phyloP scores from a whole-genome alignment of 345 rosid genomes.

The Gynandropsis gynandra region DNA sequence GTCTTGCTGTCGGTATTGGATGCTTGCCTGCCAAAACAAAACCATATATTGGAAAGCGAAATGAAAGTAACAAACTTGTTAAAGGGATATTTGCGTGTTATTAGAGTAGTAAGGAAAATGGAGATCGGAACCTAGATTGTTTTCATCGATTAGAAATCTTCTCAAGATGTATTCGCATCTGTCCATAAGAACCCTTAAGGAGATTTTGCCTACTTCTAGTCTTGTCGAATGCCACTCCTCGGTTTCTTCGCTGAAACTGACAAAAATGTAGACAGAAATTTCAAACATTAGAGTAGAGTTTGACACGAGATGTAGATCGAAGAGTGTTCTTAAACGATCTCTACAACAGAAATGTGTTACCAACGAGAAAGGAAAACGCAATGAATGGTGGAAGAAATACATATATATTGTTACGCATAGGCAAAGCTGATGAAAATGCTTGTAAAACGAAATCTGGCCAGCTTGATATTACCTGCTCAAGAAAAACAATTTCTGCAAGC shows the following conservation, averaged over 20 bases:
- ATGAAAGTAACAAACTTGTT: constrained; percentile 8
- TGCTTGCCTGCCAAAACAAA: constrained; percentile 48
- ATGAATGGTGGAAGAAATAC: too few species aligned
- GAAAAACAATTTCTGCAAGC: constrained; percentile 74
- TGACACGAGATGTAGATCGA: constrained; percentile 11
- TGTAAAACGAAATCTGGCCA: background rate
- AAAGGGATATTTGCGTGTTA: too few species aligned
- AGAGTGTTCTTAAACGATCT: background rate
- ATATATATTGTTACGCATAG: too few species aligned
- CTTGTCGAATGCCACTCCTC: constrained; percentile 52
- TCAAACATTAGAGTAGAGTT: constrained; percentile 14
- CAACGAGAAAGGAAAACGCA: constrained; percentile 1
- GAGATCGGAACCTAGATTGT: constrained; percentile 47
- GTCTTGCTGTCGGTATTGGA: constrained; percentile 60
- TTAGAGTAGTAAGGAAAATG: constrained; percentile 1
- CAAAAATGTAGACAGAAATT: constrained; percentile 11
- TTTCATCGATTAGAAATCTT: constrained; percentile 67
- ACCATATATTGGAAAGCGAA: background rate
- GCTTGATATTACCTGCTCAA: constrained; percentile 57
- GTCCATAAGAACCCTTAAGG: constrained; percentile 47
- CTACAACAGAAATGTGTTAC: constrained; percentile 4
- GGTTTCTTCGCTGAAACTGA: constrained; percentile 45
- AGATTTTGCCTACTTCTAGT: constrained; percentile 67
- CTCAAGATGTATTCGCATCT: constrained; percentile 74
- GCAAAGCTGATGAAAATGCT: constrained; percentile 13